Conservation (phyloP, 805 yeast species). For the Sugiyamaella boreocaroliniensis region DNA sequence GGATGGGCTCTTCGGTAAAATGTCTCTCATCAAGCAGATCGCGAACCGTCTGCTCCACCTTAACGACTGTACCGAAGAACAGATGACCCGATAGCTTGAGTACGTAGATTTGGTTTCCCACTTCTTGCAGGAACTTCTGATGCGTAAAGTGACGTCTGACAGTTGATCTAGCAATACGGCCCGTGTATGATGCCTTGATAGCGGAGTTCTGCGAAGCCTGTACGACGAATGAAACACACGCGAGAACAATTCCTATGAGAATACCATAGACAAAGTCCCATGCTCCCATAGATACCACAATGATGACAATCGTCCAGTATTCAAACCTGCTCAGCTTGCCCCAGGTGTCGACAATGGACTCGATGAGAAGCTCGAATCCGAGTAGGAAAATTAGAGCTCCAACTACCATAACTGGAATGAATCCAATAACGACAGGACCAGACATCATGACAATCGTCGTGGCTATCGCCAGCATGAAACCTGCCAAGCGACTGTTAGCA, state of each 20-base stretch:
- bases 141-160: conserved; percentile 88
- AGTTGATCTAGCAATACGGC: conserved; percentile 83
- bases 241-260: conserved; percentile 79
- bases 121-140: conserved; percentile 72
- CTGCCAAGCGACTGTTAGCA: conserved; percentile 83
- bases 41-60: conserved; percentile 73
- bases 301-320: conserved; percentile 73
- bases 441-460: conserved; percentile 74
- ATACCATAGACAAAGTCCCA: conserved; percentile 94
- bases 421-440: conserved; percentile 91
- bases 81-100: conserved; percentile 81
- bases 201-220: conserved; percentile 83
- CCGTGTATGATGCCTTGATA: conserved; percentile 74
- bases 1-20: conserved; percentile 51
- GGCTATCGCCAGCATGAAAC: conserved; percentile 77
- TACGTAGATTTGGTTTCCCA: conserved; percentile 86
- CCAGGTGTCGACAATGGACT: conserved; percentile 77
- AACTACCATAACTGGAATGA: conserved; percentile 91
- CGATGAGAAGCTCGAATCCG: conserved; percentile 85
- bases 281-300: conserved; percentile 91
- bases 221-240: conserved; percentile 91
- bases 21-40: conserved; percentile 50
- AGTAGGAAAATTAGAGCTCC: conserved; percentile 84
- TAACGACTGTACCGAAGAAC: conserved; percentile 93
- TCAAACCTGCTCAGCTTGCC: conserved; percentile 72